A percentile compares a stretch with the other conserved stretches of the same genome.
Evolutionary conservation across 164 flowering plant species (phyloP).

Genomic region (Magnolia sinica): DNA sequence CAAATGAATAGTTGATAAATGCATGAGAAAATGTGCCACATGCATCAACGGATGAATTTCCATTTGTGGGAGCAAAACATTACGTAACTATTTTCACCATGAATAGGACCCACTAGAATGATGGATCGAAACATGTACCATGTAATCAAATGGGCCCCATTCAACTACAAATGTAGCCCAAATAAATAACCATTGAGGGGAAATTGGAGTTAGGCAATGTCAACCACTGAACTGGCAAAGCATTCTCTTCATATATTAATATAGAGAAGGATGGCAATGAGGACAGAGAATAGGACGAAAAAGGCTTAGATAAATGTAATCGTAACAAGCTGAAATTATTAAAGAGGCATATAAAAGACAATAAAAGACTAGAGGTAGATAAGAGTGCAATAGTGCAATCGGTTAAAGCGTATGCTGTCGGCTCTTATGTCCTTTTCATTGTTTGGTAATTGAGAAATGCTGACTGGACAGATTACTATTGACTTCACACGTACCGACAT

Average conservation of each 20-base stretch:
- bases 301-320: neutral
- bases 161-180: neutral
- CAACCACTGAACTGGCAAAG: neutral
- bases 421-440: conserved; percentile 6
- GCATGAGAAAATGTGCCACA: too few relatives aligned
- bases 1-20: too few relatives aligned
- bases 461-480: neutral
- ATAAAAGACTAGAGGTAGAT: neutral
- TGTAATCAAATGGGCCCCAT: neutral
- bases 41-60: too few relatives aligned
- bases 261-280: neutral
- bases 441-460: neutral
- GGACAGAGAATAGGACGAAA: neutral
- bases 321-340: neutral
- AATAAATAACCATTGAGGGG: too few relatives aligned
- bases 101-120: neutral
- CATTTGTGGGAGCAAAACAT: neutral
- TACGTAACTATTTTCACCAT: neutral
- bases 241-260: neutral
- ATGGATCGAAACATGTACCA: neutral
- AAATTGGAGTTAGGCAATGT: neutral
- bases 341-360: neutral
- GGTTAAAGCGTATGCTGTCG: conserved; percentile 1
- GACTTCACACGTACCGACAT: neutral
- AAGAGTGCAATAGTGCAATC: neutral